Percentiles rank a stretch among this genome's conserved stretches.
Conservation (phyloP, 371 early-diverging fungal species). For the Syncephalastrum monosporum region DNA sequence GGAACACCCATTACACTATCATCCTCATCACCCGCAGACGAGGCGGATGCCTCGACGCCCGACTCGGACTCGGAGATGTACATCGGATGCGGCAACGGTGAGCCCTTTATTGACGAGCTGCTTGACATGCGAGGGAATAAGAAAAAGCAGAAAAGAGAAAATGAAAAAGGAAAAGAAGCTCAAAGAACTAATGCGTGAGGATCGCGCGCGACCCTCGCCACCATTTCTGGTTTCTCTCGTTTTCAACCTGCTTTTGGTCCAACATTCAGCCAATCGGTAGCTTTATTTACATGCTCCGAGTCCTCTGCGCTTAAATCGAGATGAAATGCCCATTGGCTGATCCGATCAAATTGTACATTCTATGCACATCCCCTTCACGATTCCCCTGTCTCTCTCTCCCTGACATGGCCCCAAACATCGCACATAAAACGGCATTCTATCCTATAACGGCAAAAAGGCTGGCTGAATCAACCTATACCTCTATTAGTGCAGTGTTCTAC, state of each 20-base stretch:
- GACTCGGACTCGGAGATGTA: conserved; percentile 19
- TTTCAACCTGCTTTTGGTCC: neutral
- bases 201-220: neutral
- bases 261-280: conserved; percentile 1
- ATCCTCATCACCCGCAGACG: conserved; percentile 14
- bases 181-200: neutral
- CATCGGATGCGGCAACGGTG: neutral
- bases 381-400: no score
- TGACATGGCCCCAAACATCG: no score
- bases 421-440: no score
- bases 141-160: neutral
- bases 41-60: conserved; percentile 16
- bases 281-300: neutral
- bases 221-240: neutral
- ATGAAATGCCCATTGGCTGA: no score
- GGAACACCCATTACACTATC: neutral
- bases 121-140: neutral
- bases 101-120: neutral
- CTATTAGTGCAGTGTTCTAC: no score
- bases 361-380: no score
- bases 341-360: no score
- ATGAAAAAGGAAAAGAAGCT: conserved; percentile 2
- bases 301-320: neutral
- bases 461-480: no score
- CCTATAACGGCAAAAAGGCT: no score